These are phyloP conservation scores for Trichothecium roseum DNA, from an alignment of 2,329 filamentous ascomycete species.

Conservation along the genomic window DNA sequence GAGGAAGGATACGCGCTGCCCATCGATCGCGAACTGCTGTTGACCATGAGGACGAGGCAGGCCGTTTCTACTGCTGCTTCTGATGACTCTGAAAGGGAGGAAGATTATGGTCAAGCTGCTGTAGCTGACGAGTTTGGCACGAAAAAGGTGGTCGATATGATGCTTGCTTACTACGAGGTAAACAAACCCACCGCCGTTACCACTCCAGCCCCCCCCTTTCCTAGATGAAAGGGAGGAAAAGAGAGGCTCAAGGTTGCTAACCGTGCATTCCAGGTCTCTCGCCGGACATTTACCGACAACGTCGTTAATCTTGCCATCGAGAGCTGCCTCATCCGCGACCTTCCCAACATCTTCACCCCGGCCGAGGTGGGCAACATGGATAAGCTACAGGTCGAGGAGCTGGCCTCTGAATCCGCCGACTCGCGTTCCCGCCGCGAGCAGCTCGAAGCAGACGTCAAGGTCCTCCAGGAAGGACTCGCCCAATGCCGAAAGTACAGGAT, in stretches of 20 bases:
- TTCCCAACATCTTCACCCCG: constrained; percentile 30
- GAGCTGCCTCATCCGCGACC: constrained; percentile 30
- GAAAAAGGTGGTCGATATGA: constrained; percentile 30
- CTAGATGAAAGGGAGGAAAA: background rate
- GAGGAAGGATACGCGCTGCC: constrained; percentile 19
- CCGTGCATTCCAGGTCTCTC: constrained; percentile 22
- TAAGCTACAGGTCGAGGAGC: constrained; percentile 14
- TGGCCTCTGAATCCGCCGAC: constrained; percentile 21
- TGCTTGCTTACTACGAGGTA: constrained; percentile 33
- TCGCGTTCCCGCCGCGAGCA: constrained; percentile 2
- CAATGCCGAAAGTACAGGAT: constrained; percentile 10
- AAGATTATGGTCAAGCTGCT: constrained; percentile 4
- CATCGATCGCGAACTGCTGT: constrained; percentile 19
- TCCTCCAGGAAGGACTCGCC: constrained; percentile 9
- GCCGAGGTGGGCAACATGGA: constrained; percentile 22
- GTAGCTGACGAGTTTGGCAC: constrained; percentile 20
- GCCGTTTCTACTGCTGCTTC: constrained; percentile 9
- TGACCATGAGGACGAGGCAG: constrained; percentile 3
- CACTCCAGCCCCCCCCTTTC: no score
- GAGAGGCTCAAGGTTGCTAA: no score
- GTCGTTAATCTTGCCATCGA: constrained; percentile 37
- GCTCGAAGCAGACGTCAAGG: constrained; percentile 4
- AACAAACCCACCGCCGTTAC: no score
- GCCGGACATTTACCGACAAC: constrained; percentile 35
- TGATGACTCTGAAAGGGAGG: background rate